A percentile compares a stretch with the other conserved stretches of the same genome.
Evolutionary conservation across 306 rosid genomes (phyloP).

Genomic region (Lathyrus tuberosus): DNA sequence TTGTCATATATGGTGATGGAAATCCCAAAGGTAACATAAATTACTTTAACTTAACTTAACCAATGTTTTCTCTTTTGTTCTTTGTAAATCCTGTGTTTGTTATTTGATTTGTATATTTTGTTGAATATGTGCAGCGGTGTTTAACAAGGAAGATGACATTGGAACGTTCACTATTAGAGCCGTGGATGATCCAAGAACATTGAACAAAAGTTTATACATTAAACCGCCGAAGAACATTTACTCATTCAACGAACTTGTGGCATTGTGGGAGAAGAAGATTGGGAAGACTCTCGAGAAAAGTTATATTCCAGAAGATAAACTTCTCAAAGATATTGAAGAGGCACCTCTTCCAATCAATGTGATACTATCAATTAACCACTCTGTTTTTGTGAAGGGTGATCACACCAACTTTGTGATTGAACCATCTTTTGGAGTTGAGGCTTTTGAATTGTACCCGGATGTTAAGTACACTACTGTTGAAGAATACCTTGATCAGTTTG

Average conservation of each 20-base stretch:
- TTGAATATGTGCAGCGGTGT: constrained; percentile 50
- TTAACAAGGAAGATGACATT: constrained; percentile 83
- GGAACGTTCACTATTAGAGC: constrained; percentile 81
- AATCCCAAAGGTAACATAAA: constrained; percentile 57
- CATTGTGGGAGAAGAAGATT: constrained; percentile 90
- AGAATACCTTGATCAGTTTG: constrained; percentile 71
- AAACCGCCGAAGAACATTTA: constrained; percentile 68
- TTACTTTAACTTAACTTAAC: neutral
- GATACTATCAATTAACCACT: constrained; percentile 65
- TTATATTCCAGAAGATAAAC: constrained; percentile 67
- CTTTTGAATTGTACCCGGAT: constrained; percentile 78
- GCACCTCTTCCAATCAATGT: constrained; percentile 74
- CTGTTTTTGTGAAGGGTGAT: constrained; percentile 81
- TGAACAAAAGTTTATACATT: constrained; percentile 80
- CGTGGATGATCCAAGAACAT: constrained; percentile 82
- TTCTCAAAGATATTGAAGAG: constrained; percentile 76
- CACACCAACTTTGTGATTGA: constrained; percentile 80
- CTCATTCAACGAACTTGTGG: constrained; percentile 78
- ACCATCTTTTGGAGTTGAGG: constrained; percentile 85
- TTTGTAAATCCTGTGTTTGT: too few relatives aligned
- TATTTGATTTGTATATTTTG: too few relatives aligned
- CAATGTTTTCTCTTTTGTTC: neutral
- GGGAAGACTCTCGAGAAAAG: constrained; percentile 69
- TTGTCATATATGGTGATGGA: constrained; percentile 75
- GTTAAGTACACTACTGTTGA: constrained; percentile 84